Percentiles rank a stretch among this genome's conserved stretches.
Conservation (phyloP, 2,329 filamentous ascomycete species). For the Xylaria sp. region DNA sequence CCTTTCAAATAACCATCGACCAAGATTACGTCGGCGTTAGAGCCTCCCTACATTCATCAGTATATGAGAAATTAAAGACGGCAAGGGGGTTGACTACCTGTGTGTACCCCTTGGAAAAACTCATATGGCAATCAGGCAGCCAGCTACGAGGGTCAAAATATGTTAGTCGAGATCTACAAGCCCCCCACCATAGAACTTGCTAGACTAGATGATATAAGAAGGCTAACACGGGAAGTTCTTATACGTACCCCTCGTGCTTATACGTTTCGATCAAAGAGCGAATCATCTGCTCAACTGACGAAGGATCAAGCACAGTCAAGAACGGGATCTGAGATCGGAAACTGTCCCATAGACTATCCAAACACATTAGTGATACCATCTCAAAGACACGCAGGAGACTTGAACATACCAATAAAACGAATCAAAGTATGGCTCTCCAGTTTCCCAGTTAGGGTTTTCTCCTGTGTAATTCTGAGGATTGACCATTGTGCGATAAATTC, state of each 20-base stretch:
- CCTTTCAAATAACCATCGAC: slow-evolving; percentile 76
- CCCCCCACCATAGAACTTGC: too few species aligned
- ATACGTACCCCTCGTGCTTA: slow-evolving; percentile 63
- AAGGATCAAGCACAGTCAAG: slow-evolving; percentile 73
- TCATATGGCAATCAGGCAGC: slow-evolving; percentile 78
- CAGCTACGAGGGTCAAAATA: slow-evolving; percentile 50
- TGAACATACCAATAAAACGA: slow-evolving; percentile 73
- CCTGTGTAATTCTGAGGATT: slow-evolving; percentile 79
- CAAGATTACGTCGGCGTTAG: slow-evolving; percentile 76
- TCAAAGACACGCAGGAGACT: neutral
- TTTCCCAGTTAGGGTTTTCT: slow-evolving; percentile 75
- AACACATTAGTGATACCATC: slow-evolving; percentile 14
- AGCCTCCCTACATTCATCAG: slow-evolving; percentile 67
- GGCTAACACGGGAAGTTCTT: too few species aligned
- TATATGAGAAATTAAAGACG: neutral
- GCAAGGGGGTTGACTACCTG: slow-evolving; percentile 55
- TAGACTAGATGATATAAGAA: too few species aligned
- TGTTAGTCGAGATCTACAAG: too few species aligned
- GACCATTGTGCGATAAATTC: slow-evolving; percentile 77
- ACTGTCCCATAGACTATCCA: slow-evolving; percentile 70
- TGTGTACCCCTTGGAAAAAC: slow-evolving; percentile 76
- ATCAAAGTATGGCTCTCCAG: slow-evolving; percentile 76
- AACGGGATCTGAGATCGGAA: slow-evolving; percentile 76
- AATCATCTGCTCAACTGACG: slow-evolving; percentile 72
- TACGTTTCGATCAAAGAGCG: slow-evolving; percentile 78